Conservation (phyloP, 2,329 filamentous ascomycete genomes). For the Exophiala oligosperma region DNA sequence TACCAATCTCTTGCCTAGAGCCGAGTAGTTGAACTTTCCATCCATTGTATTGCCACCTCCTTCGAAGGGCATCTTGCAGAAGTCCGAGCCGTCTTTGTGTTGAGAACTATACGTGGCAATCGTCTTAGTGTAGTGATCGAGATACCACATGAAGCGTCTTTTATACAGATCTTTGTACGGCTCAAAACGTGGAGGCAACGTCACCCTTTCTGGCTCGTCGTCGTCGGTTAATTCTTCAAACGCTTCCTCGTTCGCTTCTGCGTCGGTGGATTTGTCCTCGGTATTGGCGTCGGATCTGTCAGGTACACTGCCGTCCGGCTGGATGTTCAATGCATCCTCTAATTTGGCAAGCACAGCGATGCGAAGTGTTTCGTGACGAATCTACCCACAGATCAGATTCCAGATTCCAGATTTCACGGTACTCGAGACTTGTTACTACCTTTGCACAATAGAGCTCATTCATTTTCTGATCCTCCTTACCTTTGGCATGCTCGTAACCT, state of each 20-base stretch:
- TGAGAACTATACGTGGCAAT: constrained; percentile 65
- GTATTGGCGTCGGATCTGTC: too few species aligned
- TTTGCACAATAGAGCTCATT: constrained; percentile 78
- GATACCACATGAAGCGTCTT: constrained; percentile 93
- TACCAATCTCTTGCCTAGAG: constrained; percentile 68
- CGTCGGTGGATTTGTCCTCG: constrained; percentile 36
- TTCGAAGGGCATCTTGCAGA: constrained; percentile 89
- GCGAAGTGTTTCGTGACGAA: constrained; percentile 84
- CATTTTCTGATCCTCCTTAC: constrained; percentile 67
- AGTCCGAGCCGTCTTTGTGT: constrained; percentile 63
- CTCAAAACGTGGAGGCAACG: constrained; percentile 58
- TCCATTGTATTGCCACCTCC: constrained; percentile 75
- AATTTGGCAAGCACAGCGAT: constrained; percentile 83
- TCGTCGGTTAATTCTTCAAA: constrained; percentile 39
- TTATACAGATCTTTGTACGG: constrained; percentile 91
- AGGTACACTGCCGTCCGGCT: constrained; percentile 48
- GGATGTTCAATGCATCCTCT: constrained; percentile 73
- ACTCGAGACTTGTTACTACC: constrained; percentile 45
- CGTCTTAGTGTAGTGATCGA: constrained; percentile 75
- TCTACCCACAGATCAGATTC: constrained; percentile 52
- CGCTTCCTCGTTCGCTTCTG: constrained; percentile 51
- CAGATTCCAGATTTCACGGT: neutral
- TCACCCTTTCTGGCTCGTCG: too few species aligned
- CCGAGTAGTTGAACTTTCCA: constrained; percentile 78
- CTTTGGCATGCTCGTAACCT: constrained; percentile 77